Evolutionary conservation across 805 yeast species (phyloP), one percentile per base, ranked within the genome.

Genomic region (Wickerhamiella slavikovae): DNA sequence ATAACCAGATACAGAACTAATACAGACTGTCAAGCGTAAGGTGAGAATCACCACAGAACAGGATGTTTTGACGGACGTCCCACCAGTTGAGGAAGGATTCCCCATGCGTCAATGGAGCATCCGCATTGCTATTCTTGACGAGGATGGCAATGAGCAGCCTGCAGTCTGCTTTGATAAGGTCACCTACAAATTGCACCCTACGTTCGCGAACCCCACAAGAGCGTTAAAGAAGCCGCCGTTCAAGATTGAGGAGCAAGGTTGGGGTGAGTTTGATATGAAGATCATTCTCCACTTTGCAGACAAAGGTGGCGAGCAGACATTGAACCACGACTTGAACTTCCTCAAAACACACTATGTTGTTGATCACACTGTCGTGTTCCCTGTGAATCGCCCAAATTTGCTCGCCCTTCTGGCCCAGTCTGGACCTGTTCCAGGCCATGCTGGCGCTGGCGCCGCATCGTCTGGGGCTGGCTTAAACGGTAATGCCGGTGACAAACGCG

Each of bases 241-340:
- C 55, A 66, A 56, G 46, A 74, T 85, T 33, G 77, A 70, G 45
- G 98, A 85, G 51, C 73, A 79, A 56, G 98, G 98, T 29, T 85
- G 98, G 96, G 98, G 96, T 50, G 96, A 85, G 41, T 85, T 85
- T 45, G 94, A 83, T 47, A 64, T 89, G 48, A 77, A 77, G 22
- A 71, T 89, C 36, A 63, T 76, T 20, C 58, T 83, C 25, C 75
- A 75, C 36, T 57, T 77, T 26, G 62, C 73, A 13, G 96, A 91
- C 35, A 77, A 75, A 47, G 76, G 73, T 31, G 96, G 96, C 28
- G 95, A 83, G 51, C 65, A 75, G 37, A 77, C 77, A 47, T 52
- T 89, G 33, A 68, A 66, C 43, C 96, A 89, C 49, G 98, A 85
- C 53, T 66, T 85, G 49, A 82, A 82, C 52, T 89, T 85, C 52